A percentile compares a stretch with the other conserved stretches of the same genome.
Conservation (phyloP, 192 early-diverging fungal species). For the Rhizophagus clarus region DNA sequence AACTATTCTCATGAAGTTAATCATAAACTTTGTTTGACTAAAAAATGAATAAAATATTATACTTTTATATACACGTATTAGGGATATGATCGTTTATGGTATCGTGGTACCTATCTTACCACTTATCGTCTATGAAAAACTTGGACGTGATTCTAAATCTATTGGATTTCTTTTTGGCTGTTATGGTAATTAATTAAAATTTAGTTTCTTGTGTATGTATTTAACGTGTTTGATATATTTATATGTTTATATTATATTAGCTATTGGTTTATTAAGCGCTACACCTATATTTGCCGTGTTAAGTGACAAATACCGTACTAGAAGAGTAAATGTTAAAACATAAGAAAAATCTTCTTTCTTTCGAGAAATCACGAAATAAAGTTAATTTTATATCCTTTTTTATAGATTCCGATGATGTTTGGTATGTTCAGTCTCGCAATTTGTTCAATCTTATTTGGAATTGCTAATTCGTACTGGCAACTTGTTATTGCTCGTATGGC, state of each 20-base stretch:
- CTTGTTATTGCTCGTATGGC: conserved; percentile 69
- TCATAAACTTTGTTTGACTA: too few species aligned
- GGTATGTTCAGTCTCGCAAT: conserved; percentile 67
- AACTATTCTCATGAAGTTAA: too few species aligned
- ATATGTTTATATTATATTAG: conserved; percentile 35
- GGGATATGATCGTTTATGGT: conserved; percentile 63
- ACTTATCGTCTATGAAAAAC: conserved; percentile 60
- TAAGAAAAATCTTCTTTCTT: too few species aligned
- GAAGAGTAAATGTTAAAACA: conserved; percentile 50
- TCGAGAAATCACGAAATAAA: neutral
- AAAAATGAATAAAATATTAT: too few species aligned
- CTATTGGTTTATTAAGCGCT: conserved; percentile 61
- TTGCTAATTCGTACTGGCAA: conserved; percentile 64
- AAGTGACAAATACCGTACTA: conserved; percentile 70
- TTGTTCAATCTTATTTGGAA: conserved; percentile 65
- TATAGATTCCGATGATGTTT: conserved; percentile 66
- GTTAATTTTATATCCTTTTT: neutral
- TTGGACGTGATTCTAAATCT: conserved; percentile 54
- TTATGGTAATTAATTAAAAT: conserved; percentile 52
- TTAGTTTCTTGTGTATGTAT: neutral
- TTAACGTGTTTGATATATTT: neutral
- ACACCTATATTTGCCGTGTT: conserved; percentile 71
- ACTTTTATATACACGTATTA: neutral
- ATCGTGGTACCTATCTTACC: conserved; percentile 73
- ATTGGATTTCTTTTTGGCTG: conserved; percentile 73